phyloP scores from a whole-genome alignment of 2,329 filamentous ascomycete genomes.

The Fusarium dlaminii region DNA sequence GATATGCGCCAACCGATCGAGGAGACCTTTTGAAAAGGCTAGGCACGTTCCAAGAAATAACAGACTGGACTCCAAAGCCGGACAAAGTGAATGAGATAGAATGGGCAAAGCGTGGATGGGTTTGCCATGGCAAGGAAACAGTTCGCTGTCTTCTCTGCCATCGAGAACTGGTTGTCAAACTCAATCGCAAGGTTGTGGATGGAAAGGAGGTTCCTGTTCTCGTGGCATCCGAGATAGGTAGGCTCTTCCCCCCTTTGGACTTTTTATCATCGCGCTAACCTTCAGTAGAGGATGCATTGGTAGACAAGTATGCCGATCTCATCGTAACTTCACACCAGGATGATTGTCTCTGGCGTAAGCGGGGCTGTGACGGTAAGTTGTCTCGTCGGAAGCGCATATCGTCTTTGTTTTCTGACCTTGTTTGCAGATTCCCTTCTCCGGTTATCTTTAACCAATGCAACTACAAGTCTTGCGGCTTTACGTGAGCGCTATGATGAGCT shows the following conservation, averaged over 20 bases:
- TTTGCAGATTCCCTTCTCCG: slow-evolving; percentile 66
- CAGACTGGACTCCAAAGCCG: slow-evolving; percentile 93
- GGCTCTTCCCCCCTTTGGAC: not conserved
- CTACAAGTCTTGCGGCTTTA: slow-evolving; percentile 65
- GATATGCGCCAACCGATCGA: slow-evolving; percentile 88
- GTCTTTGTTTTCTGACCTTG: slow-evolving; percentile 35
- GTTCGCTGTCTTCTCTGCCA: slow-evolving; percentile 88
- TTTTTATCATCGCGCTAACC: slow-evolving; percentile 30
- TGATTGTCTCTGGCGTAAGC: slow-evolving; percentile 85
- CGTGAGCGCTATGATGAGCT: slow-evolving; percentile 73
- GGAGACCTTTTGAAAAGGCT: slow-evolving; percentile 82
- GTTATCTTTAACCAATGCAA: slow-evolving; percentile 70
- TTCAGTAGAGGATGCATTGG: slow-evolving; percentile 68
- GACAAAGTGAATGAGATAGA: slow-evolving; percentile 86
- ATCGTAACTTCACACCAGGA: slow-evolving; percentile 81
- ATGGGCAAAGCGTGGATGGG: slow-evolving; percentile 95
- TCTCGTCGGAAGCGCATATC: not conserved
- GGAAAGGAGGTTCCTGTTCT: slow-evolving; percentile 64
- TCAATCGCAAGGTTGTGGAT: slow-evolving; percentile 69
- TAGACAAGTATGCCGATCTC: slow-evolving; percentile 78
- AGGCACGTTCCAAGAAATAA: slow-evolving; percentile 89
- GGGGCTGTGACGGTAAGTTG: slow-evolving; percentile 81
- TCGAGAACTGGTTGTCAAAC: slow-evolving; percentile 83
- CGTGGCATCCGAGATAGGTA: slow-evolving; percentile 68
- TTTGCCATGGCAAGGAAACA: slow-evolving; percentile 82